Evolutionary conservation across 768 basidiomycete species (phyloP).

Genomic region (Suillus fuscotomentosus): DNA sequence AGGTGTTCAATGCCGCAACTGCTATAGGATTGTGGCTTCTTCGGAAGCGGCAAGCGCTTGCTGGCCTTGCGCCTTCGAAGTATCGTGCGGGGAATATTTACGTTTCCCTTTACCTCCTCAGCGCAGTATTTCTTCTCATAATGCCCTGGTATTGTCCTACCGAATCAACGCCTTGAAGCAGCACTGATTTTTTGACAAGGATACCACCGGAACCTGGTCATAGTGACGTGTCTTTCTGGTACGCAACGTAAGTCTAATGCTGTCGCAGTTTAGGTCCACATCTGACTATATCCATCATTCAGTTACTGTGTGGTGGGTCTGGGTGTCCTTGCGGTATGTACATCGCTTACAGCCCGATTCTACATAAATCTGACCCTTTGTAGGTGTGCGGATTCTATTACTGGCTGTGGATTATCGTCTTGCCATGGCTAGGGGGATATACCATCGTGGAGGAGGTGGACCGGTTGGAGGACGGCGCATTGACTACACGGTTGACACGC

Average conservation of each 20-base stretch:
- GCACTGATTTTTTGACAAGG: slow-evolving; percentile 12
- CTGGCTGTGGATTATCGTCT: slow-evolving; percentile 40
- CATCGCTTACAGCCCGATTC: too few species aligned
- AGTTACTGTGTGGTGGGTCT: slow-evolving; percentile 31
- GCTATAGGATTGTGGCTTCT: slow-evolving; percentile 32
- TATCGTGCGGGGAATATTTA: slow-evolving; percentile 22
- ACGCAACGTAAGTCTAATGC: slow-evolving; percentile 19
- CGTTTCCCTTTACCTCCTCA: slow-evolving; percentile 19
- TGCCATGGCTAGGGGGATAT: slow-evolving; percentile 44
- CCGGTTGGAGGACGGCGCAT: slow-evolving; percentile 32
- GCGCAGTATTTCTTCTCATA: slow-evolving; percentile 28
- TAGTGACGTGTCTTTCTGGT: slow-evolving; percentile 32
- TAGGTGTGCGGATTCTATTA: slow-evolving; percentile 25
- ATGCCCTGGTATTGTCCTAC: slow-evolving; percentile 29
- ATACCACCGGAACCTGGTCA: slow-evolving; percentile 25
- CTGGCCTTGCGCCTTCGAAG: slow-evolving; percentile 19
- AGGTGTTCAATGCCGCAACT: slow-evolving; percentile 27
- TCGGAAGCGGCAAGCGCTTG: slow-evolving; percentile 21
- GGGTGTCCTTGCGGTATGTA: slow-evolving; percentile 23
- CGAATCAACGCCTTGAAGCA: neutral
- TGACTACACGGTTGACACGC: slow-evolving; percentile 33
- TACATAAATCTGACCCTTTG: slow-evolving; percentile 1
- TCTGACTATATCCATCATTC: neutral
- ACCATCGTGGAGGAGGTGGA: slow-evolving; percentile 49
- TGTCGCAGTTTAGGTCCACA: neutral